Evolutionary conservation across 495 filamentous ascomycete genomes (phyloP).

Genomic region (Cryomyces minteri): DNA sequence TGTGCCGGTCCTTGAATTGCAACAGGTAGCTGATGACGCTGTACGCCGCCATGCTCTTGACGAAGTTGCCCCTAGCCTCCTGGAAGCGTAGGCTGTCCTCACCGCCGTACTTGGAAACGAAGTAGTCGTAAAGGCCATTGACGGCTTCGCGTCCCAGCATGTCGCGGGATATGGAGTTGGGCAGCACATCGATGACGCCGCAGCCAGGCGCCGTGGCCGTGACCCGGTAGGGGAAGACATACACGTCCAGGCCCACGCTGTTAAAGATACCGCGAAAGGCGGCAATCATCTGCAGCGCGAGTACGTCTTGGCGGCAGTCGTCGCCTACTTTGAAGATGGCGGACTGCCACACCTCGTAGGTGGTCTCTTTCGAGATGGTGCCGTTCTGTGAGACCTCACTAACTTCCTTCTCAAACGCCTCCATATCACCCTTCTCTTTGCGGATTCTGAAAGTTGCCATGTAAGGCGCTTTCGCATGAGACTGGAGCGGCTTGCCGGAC

Average conservation of each 20-base stretch:
- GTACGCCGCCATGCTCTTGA: slow-evolving; percentile 99
- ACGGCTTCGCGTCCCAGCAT: slow-evolving; percentile 97
- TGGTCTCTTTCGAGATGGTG: slow-evolving; percentile 14
- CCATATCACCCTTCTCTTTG: slow-evolving; percentile 41
- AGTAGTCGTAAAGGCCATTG: slow-evolving; percentile 96
- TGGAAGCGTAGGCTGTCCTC: slow-evolving; percentile 91
- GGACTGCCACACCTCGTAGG: slow-evolving; percentile 90
- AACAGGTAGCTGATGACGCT: slow-evolving; percentile 93
- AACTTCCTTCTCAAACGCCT: slow-evolving; percentile 13
- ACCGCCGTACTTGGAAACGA: slow-evolving; percentile 88
- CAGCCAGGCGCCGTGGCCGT: slow-evolving; percentile 97
- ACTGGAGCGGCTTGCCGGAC: slow-evolving; percentile 90
- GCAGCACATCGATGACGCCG: slow-evolving; percentile 93
- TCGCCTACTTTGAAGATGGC: slow-evolving; percentile 99
- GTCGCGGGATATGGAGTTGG: slow-evolving; percentile 93
- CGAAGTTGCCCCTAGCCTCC: slow-evolving; percentile 88
- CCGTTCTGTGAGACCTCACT: slow-evolving; percentile 3
- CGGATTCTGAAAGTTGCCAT: slow-evolving; percentile 98
- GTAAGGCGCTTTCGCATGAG: slow-evolving; percentile 93
- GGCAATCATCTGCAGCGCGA: slow-evolving; percentile 94
- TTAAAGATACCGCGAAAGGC: slow-evolving; percentile 94
- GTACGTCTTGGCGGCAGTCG: slow-evolving; percentile 91
- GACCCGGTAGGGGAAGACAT: slow-evolving; percentile 91
- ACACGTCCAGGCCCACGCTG: slow-evolving; percentile 84
- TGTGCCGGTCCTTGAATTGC: slow-evolving; percentile 98